Conservation (phyloP, 2,329 filamentous ascomycete species). For the Alternaria triticina region DNA sequence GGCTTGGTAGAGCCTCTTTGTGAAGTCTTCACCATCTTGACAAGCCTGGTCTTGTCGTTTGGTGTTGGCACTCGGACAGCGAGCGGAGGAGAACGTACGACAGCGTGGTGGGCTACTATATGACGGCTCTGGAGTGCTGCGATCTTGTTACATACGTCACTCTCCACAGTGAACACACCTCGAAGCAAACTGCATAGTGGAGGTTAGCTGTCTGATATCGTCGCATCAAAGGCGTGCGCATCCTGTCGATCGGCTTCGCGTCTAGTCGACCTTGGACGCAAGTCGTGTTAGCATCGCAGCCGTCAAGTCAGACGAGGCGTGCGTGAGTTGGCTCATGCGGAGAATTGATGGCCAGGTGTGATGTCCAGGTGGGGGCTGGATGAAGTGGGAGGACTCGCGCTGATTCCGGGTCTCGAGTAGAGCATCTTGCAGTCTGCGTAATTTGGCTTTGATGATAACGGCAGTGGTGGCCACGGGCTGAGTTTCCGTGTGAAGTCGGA, state of each 20-base stretch:
- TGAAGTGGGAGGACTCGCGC: neutral
- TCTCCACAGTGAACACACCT: neutral
- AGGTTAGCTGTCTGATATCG: neutral
- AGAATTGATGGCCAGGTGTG: neutral
- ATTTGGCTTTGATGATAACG: neutral
- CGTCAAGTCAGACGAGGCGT: neutral
- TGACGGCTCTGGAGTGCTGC: neutral
- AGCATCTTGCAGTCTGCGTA: neutral
- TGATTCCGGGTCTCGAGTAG: neutral
- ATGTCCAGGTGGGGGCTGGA: neutral
- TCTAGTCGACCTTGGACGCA: neutral
- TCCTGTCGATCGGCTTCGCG: neutral
- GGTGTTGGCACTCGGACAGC: neutral
- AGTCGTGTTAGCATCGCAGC: neutral
- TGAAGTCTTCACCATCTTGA: neutral
- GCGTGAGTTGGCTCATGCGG: neutral
- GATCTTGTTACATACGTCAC: neutral
- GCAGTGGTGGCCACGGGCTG: neutral
- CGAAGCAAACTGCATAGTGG: neutral
- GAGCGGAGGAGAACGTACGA: neutral
- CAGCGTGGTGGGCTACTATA: neutral
- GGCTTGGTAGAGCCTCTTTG: neutral
- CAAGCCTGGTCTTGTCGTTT: neutral
- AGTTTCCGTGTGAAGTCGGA: neutral
- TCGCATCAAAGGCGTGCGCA: neutral